Evolutionary conservation across 1,284 basidiomycete genomes (phyloP).

Genomic region (Fistulinella cinereoalba): DNA sequence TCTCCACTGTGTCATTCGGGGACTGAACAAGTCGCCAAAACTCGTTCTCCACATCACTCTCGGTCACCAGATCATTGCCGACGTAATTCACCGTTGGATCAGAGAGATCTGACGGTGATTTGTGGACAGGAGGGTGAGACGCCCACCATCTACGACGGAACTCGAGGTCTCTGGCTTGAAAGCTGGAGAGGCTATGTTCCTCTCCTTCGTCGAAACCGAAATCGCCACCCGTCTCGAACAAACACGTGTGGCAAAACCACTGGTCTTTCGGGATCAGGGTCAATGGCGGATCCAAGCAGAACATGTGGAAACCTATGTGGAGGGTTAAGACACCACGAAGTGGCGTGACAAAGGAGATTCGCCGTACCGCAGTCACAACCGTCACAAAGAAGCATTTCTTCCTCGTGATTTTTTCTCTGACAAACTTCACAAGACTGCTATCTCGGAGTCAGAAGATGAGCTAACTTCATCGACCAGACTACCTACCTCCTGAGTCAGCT

Average conservation of each 20-base stretch:
- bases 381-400: constrained; percentile 94
- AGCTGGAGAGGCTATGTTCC: constrained; percentile 89
- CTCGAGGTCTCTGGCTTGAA: constrained; percentile 86
- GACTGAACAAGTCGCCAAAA: constrained; percentile 97
- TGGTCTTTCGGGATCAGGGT: constrained; percentile 83
- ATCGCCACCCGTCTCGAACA: constrained; percentile 93
- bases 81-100: constrained; percentile 56
- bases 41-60: constrained; percentile 91
- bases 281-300: constrained; percentile 92
- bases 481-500: constrained; percentile 52
- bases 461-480: constrained; percentile 6
- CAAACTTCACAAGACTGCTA: constrained; percentile 79
- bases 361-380: constrained; percentile 90
- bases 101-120: constrained; percentile 33
- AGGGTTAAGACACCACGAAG: constrained; percentile 17
- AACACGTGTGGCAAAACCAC: constrained; percentile 95
- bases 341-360: constrained; percentile 11
- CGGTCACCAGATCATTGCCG: constrained; percentile 69
- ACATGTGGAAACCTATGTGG: constrained; percentile 86
- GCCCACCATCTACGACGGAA: constrained; percentile 91
- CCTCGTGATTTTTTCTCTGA: constrained; percentile 80
- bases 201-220: constrained; percentile 99
- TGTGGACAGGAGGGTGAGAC: constrained; percentile 58
- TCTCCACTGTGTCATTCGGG: constrained; percentile 88
- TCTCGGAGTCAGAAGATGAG: constrained; percentile 20